Evolutionary conservation across 306 rosid genomes (phyloP).

Genomic region (Aeschynomene evenia): DNA sequence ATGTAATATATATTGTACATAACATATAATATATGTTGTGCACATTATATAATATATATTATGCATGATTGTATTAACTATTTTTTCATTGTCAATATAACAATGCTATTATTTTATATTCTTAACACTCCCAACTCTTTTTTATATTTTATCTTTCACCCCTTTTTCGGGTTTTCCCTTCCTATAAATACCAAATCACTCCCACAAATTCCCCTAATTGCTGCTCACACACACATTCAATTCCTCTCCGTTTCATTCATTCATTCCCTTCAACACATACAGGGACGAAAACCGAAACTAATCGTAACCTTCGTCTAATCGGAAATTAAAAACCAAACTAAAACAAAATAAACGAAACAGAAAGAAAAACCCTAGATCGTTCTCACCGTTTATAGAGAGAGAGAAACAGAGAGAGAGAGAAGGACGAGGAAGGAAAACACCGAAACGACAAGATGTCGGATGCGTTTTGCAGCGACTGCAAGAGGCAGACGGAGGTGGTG

Average conservation of each 20-base stretch:
- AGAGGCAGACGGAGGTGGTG: constrained; percentile 91
- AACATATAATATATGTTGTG: too few relatives aligned
- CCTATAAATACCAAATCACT: background rate
- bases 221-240: background rate
- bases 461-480: constrained; percentile 86
- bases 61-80: too few relatives aligned
- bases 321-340: background rate
- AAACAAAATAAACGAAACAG: too few relatives aligned
- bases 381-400: background rate
- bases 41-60: too few relatives aligned
- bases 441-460: constrained; percentile 56
- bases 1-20: too few relatives aligned
- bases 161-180: background rate
- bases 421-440: background rate
- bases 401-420: background rate
- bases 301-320: background rate
- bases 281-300: background rate
- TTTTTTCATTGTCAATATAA: too few relatives aligned
- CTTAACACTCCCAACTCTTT: background rate
- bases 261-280: background rate
- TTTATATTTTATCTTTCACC: background rate
- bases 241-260: background rate
- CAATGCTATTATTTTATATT: too few relatives aligned
- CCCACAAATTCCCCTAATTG: too few relatives aligned
- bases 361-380: background rate